Base-by-base conservation (phyloP, 495 filamentous ascomycete genomes). In the Wilcoxina mikolae region DNA sequence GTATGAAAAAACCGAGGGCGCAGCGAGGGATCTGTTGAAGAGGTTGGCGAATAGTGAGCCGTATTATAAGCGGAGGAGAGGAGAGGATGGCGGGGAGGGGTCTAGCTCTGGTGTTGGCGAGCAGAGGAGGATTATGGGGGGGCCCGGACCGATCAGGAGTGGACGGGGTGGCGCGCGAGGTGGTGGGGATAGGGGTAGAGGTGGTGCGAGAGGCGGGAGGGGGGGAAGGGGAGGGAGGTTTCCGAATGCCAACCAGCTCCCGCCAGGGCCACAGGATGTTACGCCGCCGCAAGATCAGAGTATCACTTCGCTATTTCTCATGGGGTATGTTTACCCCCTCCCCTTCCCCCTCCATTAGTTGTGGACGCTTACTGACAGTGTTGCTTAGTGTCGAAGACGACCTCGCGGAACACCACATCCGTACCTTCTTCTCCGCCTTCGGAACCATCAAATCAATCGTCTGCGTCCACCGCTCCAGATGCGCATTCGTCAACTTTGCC, bases 1-100 rank as follows among this genome's bases (percentile, higher is more conserved):
- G 60, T 95, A 95, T 65, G 90, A 96, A 60, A 95, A 95, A 74
- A 85, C 88, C 10, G 91, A 98, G 59, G 88, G 95, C 68, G 95
- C 95, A 68, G 91, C 88, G 3, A 73, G 89, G 26, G 91, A 96
- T 58, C 73, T 98, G 22, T 69, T 98, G 59, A 74, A 85, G 63
- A 72, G 86, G 57, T 72, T 98, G 35, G 91, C 91, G 18, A 83
- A 84, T 54, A 95, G 87, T 67, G 85, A 95, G 64, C 91, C 91
- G 0, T 96, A 95, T 65, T 93, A 94, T 65, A 81, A 85, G 64
- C 90, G 85, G 68, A 57, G 73, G 71, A 49, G 78, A 80, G 54
- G 75, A 70, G 24, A 70, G 71, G 25, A 72, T 73, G 27, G 70
- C 27, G 41, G 73, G 48, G 44, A 71, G 68, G 55, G 67, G 45